Conservation (phyloP, 179 eudicot species). For the Sideroxylon spinosum region DNA sequence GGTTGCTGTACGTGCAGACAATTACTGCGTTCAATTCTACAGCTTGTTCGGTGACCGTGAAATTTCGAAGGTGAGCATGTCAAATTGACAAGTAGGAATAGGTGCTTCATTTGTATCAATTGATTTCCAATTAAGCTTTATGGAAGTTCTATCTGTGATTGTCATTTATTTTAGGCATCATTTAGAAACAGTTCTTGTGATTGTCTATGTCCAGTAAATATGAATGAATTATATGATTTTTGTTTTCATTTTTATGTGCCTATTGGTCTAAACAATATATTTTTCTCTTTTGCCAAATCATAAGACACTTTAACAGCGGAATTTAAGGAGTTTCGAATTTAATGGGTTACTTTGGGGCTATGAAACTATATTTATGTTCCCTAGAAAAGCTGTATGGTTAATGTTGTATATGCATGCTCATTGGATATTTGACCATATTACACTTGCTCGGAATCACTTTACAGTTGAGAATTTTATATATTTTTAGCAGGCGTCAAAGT, state of each 20-base stretch:
- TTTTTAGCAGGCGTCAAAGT: neutral
- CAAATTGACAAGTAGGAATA: neutral
- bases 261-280: too few species aligned
- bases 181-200: neutral
- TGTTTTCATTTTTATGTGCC: neutral
- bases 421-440: neutral
- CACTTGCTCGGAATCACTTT: neutral
- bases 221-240: neutral
- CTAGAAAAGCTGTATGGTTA: neutral
- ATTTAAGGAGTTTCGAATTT: too few species aligned
- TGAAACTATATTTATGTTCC: neutral
- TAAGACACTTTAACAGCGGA: neutral
- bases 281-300: neutral
- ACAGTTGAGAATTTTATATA: neutral
- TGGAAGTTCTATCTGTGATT: neutral
- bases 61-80: constrained; percentile 58
- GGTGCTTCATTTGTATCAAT: neutral
- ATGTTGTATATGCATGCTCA: neutral
- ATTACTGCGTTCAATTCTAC: constrained; percentile 78
- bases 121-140: neutral
- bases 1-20: constrained; percentile 65
- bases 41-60: constrained; percentile 83
- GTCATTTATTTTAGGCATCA: neutral
- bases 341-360: too few species aligned
- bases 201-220: too few species aligned